Evolutionary conservation across 2,329 filamentous ascomycete genomes (phyloP).

Genomic region (Chrysosporium keratinophilum): DNA sequence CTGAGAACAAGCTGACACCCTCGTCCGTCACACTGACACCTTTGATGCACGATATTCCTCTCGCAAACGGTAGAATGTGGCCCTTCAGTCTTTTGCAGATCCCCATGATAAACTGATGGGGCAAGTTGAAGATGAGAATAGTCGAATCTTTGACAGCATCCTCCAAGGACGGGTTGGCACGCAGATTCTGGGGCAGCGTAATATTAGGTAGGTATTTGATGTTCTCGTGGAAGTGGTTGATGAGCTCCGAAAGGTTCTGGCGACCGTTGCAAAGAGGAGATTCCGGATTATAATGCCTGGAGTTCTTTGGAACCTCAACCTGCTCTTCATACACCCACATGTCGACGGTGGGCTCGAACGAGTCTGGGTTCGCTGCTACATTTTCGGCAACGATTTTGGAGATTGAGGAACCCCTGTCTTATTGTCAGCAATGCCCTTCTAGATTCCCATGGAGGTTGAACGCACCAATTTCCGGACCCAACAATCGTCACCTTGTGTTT

Average conservation of each 20-base stretch:
- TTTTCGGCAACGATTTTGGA: constrained; percentile 96
- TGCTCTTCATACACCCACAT: constrained; percentile 99
- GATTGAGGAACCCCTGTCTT: constrained; percentile 79
- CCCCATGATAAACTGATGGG: constrained; percentile 78
- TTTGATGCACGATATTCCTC: constrained; percentile 96
- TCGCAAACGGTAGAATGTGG: constrained; percentile 80
- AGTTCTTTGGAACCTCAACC: constrained; percentile 60
- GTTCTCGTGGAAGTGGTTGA: constrained; percentile 92
- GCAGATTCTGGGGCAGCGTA: constrained; percentile 61
- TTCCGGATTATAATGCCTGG: constrained; percentile 58
- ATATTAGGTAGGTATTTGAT: constrained; percentile 95
- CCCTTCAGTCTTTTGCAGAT: constrained; percentile 77
- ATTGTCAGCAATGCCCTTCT: constrained; percentile 1
- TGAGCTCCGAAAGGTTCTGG: constrained; percentile 80
- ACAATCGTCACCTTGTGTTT: constrained; percentile 91
- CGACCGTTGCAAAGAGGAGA: constrained; percentile 50
- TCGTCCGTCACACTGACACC: constrained; percentile 85
- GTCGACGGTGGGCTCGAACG: constrained; percentile 83
- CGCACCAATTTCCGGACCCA: constrained; percentile 91
- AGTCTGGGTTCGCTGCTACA: constrained; percentile 59
- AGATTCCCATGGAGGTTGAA: background rate
- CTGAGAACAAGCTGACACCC: constrained; percentile 80
- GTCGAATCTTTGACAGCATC: constrained; percentile 75
- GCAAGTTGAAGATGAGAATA: constrained; percentile 90
- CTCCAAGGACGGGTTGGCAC: constrained; percentile 36